Percentiles rank a stretch among this genome's conserved stretches.
Evolutionary conservation across 352 stramenopile species (phyloP).

Genomic region (Pythium dissotocum): DNA sequence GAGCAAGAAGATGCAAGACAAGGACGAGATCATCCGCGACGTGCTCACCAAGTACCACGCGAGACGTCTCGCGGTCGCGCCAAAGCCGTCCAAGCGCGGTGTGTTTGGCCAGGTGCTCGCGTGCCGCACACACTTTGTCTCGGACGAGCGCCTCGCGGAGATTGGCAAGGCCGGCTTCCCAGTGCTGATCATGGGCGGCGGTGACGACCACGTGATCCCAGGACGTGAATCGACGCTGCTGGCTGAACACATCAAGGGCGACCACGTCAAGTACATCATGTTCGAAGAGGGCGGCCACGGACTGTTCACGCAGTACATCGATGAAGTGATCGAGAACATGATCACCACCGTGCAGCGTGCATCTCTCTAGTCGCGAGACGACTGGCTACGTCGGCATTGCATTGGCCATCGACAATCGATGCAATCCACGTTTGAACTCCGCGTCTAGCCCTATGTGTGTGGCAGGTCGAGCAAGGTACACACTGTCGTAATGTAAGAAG

Average conservation of each 20-base stretch:
- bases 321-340: slow-evolving; percentile 35
- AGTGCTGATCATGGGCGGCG: slow-evolving; percentile 49
- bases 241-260: slow-evolving; percentile 34
- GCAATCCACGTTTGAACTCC: background rate
- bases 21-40: slow-evolving; percentile 11
- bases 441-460: background rate
- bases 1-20: slow-evolving; percentile 31
- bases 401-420: background rate
- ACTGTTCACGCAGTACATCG: slow-evolving; percentile 45
- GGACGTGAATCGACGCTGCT: slow-evolving; percentile 39
- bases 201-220: slow-evolving; percentile 52
- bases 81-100: slow-evolving; percentile 11
- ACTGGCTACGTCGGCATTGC: background rate
- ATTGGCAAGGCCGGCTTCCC: slow-evolving; percentile 48
- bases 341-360: slow-evolving; percentile 20
- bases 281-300: slow-evolving; percentile 49
- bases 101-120: slow-evolving; percentile 24
- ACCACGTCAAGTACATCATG: slow-evolving; percentile 48
- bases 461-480: background rate
- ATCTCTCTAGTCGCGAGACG: background rate
- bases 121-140: slow-evolving; percentile 44
- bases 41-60: slow-evolving; percentile 26
- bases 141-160: slow-evolving; percentile 41
- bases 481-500: background rate
- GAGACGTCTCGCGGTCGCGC: background rate